A percentile compares a stretch with the other conserved stretches of the same genome.
Evolutionary conservation across 108 stramenopile species (phyloP).

Genomic region (Skeletonema costatum): DNA sequence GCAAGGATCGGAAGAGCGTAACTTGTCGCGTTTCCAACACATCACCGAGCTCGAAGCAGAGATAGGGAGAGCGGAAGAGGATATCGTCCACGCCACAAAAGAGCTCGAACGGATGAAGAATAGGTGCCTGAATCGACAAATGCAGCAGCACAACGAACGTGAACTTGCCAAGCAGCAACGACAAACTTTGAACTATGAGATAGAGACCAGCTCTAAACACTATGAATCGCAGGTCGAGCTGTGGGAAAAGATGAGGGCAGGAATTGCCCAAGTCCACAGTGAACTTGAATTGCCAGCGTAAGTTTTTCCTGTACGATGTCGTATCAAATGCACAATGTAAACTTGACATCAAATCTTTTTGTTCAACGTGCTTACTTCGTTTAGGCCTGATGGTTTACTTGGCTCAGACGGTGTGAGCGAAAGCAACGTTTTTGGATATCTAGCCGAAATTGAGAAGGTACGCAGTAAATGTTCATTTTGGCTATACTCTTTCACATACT

Average conservation of each 20-base stretch:
- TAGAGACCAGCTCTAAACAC: neutral
- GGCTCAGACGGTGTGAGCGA: slow-evolving; percentile 1
- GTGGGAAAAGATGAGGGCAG: neutral
- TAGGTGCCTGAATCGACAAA: neutral
- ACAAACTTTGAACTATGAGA: neutral
- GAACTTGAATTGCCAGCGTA: slow-evolving; percentile 11
- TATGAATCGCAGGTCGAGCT: neutral
- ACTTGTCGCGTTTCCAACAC: slow-evolving; percentile 1
- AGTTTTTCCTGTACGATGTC: neutral
- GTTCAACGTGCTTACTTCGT: neutral
- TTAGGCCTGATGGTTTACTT: slow-evolving; percentile 2
- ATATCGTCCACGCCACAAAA: neutral
- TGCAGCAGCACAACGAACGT: neutral
- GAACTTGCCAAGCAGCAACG: neutral
- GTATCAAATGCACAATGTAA: neutral
- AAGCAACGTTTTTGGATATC: slow-evolving; percentile 16
- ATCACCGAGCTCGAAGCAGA: slow-evolving; percentile 18
- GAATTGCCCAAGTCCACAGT: neutral
- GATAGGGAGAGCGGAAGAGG: neutral
- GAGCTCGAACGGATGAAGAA: slow-evolving; percentile 14
- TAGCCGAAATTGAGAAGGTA: slow-evolving; percentile 20
- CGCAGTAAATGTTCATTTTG: neutral
- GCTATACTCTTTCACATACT: neutral
- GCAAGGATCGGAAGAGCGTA: neutral
- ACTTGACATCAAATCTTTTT: neutral